These are phyloP conservation scores for Phytophthora chlamydospora DNA, from an alignment of 352 stramenopile species.

Conservation along the genomic window DNA sequence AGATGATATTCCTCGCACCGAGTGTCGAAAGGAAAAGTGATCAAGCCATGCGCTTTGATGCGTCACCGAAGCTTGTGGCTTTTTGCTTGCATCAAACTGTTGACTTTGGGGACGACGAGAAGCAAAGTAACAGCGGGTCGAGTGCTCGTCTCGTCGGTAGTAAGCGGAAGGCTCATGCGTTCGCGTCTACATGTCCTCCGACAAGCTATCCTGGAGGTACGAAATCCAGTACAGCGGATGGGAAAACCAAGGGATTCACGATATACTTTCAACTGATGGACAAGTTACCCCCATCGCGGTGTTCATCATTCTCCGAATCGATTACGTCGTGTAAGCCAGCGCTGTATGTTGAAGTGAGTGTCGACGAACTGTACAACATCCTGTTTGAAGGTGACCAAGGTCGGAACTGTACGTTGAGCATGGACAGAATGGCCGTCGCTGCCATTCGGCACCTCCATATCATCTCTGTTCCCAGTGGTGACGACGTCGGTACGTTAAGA, in stretches of 20 bases:
- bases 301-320: constrained; percentile 1
- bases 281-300: constrained; percentile 11
- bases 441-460: constrained; percentile 50
- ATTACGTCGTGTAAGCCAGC: not conserved
- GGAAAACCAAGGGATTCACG: constrained; percentile 8
- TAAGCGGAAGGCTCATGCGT: constrained; percentile 43
- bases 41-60: constrained; percentile 35
- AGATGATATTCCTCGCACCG: constrained; percentile 59
- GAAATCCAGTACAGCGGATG: not conserved
- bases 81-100: constrained; percentile 53
- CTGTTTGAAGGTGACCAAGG: constrained; percentile 10
- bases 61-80: constrained; percentile 25
- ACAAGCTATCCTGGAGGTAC: constrained; percentile 15
- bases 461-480: constrained; percentile 37
- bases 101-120: constrained; percentile 19
- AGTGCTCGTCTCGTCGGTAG: constrained; percentile 2
- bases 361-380: constrained; percentile 41
- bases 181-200: constrained; percentile 37
- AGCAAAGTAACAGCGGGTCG: not conserved
- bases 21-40: constrained; percentile 26
- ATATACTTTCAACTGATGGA: constrained; percentile 47
- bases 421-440: constrained; percentile 42
- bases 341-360: constrained; percentile 33
- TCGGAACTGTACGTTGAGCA: constrained; percentile 27
- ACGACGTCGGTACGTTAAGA: constrained; percentile 17